phyloP scores from a whole-genome alignment of 2,329 filamentous ascomycete species.

The Dothideomycetes sp. region DNA sequence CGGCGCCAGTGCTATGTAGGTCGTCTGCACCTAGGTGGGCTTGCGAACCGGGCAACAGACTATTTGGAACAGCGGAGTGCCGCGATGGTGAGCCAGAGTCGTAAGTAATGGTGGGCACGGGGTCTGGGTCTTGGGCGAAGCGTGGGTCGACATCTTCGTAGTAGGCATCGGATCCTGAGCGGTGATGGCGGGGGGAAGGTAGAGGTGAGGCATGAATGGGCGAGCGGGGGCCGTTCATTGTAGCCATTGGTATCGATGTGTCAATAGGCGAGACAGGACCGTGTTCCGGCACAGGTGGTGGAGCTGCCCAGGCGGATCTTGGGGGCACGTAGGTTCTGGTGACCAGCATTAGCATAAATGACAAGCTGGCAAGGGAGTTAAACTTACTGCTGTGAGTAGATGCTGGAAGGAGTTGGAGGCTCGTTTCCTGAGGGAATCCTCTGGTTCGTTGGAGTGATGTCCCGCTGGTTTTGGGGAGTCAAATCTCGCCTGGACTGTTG shows the following conservation, averaged over 20 bases:
- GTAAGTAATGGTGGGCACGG: not conserved
- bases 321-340: slow-evolving; percentile 33
- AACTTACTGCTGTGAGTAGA: slow-evolving; percentile 64
- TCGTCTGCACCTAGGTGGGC: slow-evolving; percentile 8
- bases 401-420: slow-evolving; percentile 55
- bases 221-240: slow-evolving; percentile 12
- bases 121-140: slow-evolving; percentile 48
- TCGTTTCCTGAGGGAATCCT: slow-evolving; percentile 56
- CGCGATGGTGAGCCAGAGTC: not conserved
- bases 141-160: slow-evolving; percentile 91
- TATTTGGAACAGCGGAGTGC: slow-evolving; percentile 5
- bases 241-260: slow-evolving; percentile 10
- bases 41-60: slow-evolving; percentile 10
- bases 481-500: too few species aligned
- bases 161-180: slow-evolving; percentile 46
- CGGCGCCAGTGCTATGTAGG: slow-evolving; percentile 10
- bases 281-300: slow-evolving; percentile 8
- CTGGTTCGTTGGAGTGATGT: slow-evolving; percentile 48
- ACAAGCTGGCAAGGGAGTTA: too few species aligned
- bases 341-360: too few species aligned
- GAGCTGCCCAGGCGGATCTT: slow-evolving; percentile 31
- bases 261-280: slow-evolving; percentile 2
- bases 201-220: slow-evolving; percentile 11
- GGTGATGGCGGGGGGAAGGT: slow-evolving; percentile 16
- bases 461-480: too few species aligned